These are phyloP conservation scores for Entomortierella chlamydospora DNA, from an alignment of 192 early-diverging fungal genomes.

Conservation along the genomic window DNA sequence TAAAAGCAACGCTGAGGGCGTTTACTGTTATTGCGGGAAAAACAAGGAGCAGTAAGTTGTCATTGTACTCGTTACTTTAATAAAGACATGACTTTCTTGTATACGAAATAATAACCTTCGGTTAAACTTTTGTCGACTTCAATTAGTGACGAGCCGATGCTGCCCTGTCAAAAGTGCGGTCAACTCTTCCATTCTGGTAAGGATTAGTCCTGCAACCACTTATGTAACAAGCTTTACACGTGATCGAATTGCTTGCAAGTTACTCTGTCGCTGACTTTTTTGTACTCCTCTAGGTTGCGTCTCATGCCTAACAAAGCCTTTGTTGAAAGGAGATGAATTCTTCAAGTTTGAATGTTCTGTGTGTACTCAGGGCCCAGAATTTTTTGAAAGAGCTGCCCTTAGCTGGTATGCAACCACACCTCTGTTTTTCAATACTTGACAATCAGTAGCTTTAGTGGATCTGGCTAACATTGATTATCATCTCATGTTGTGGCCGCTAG, in stretches of 20 bases:
- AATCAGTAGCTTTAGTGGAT: background rate
- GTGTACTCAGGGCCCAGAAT: conserved; percentile 72
- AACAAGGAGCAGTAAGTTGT: conserved; percentile 63
- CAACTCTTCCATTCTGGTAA: conserved; percentile 84
- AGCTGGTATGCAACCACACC: conserved; percentile 65
- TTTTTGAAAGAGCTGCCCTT: conserved; percentile 72
- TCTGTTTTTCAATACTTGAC: background rate
- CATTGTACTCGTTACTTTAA: background rate
- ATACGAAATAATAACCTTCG: too few species aligned
- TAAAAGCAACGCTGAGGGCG: conserved; percentile 59
- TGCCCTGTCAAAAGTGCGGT: conserved; percentile 71
- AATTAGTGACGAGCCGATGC: conserved; percentile 71
- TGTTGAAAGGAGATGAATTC: conserved; percentile 80
- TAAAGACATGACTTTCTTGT: too few species aligned
- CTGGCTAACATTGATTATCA: too few species aligned
- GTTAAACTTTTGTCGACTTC: too few species aligned
- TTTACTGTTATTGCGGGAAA: conserved; percentile 87
- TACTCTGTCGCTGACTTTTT: too few species aligned
- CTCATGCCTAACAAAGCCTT: conserved; percentile 61
- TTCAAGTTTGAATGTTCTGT: conserved; percentile 81
- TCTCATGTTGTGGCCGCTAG: conserved; percentile 1
- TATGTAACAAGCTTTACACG: too few species aligned
- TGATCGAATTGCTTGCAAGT: too few species aligned
- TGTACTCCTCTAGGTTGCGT: conserved; percentile 68
- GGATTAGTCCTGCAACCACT: background rate